A percentile compares a stretch with the other conserved stretches of the same genome.
Evolutionary conservation across 192 early-diverging fungal species (phyloP).

Genomic region (Mortierella antarctica): DNA sequence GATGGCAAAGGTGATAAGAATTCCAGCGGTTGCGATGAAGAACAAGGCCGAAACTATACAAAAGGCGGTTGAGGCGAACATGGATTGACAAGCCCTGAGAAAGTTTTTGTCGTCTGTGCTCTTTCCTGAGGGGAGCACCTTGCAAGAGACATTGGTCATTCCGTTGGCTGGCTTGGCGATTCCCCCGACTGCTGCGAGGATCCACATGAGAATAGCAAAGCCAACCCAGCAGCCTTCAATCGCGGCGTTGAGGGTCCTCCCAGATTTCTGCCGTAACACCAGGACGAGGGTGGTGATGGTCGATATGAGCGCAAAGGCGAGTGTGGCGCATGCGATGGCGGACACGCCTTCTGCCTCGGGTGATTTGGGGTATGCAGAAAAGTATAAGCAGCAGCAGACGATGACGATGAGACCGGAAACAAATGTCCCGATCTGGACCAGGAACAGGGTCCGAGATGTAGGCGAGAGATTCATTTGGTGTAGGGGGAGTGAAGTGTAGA

Average conservation of each 20-base stretch:
- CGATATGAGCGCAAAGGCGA: conserved; percentile 34
- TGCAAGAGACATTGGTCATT: conserved; percentile 32
- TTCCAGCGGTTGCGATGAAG: conserved; percentile 36
- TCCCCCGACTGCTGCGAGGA: conserved; percentile 38
- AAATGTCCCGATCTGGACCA: conserved; percentile 42
- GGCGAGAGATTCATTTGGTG: conserved; percentile 42
- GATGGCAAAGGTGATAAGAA: conserved; percentile 33
- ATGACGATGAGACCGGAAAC: conserved; percentile 42
- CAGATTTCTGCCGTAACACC: conserved; percentile 38
- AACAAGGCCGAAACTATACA: conserved; percentile 35
- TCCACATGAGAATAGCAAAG: conserved; percentile 34
- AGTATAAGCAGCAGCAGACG: conserved; percentile 44
- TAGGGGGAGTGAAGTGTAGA: neutral
- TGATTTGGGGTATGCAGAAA: conserved; percentile 48
- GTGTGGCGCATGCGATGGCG: conserved; percentile 27
- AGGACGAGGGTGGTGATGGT: conserved; percentile 33
- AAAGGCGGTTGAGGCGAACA: conserved; percentile 51
- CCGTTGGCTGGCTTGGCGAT: conserved; percentile 49
- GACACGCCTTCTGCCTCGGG: conserved; percentile 33
- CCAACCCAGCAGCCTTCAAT: conserved; percentile 49
- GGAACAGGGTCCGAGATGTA: conserved; percentile 46
- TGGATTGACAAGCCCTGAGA: conserved; percentile 45
- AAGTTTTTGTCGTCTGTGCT: conserved; percentile 43
- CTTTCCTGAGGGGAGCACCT: conserved; percentile 36
- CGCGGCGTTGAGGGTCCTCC: conserved; percentile 27